These are phyloP conservation scores for Talaromyces sp. DNA, from an alignment of 2,329 filamentous ascomycete species.

Conservation along the genomic window DNA sequence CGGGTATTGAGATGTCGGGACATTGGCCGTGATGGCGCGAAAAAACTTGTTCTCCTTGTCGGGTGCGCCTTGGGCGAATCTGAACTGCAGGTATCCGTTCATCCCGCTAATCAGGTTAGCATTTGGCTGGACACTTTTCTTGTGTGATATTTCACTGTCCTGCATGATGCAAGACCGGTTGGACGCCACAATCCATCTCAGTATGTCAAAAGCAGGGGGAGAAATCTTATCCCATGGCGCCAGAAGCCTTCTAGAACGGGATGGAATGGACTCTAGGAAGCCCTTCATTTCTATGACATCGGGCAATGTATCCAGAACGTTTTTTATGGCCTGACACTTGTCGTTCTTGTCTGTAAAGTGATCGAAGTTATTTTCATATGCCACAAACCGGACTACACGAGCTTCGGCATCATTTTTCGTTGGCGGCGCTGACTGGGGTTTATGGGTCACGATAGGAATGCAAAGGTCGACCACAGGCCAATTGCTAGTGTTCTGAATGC, in stretches of 20 bases:
- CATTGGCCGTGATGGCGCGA: slow-evolving; percentile 49
- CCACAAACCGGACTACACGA: slow-evolving; percentile 16
- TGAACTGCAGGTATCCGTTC: slow-evolving; percentile 69
- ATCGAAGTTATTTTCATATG: slow-evolving; percentile 39
- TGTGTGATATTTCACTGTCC: slow-evolving; percentile 47
- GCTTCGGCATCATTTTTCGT: not conserved
- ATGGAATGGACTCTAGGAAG: slow-evolving; percentile 33
- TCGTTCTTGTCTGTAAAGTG: slow-evolving; percentile 18
- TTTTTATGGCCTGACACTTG: slow-evolving; percentile 27
- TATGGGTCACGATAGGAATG: slow-evolving; percentile 16
- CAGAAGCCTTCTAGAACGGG: slow-evolving; percentile 27
- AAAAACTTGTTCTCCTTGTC: slow-evolving; percentile 78
- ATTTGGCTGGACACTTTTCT: slow-evolving; percentile 7
- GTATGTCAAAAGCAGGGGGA: slow-evolving; percentile 59
- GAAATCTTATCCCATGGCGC: slow-evolving; percentile 57
- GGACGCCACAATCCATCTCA: slow-evolving; percentile 86
- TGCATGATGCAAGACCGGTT: slow-evolving; percentile 83
- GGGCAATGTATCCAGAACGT: slow-evolving; percentile 37
- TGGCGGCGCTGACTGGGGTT: not conserved
- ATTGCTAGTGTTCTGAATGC: slow-evolving; percentile 42
- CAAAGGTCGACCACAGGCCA: slow-evolving; percentile 42
- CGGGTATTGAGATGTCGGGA: slow-evolving; percentile 46
- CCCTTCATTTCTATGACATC: slow-evolving; percentile 35
- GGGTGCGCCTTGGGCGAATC: slow-evolving; percentile 80
- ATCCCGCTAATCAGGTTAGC: slow-evolving; percentile 59